These are phyloP conservation scores for Penicillium nucicola DNA, from an alignment of 495 filamentous ascomycete genomes.

Conservation along the genomic window DNA sequence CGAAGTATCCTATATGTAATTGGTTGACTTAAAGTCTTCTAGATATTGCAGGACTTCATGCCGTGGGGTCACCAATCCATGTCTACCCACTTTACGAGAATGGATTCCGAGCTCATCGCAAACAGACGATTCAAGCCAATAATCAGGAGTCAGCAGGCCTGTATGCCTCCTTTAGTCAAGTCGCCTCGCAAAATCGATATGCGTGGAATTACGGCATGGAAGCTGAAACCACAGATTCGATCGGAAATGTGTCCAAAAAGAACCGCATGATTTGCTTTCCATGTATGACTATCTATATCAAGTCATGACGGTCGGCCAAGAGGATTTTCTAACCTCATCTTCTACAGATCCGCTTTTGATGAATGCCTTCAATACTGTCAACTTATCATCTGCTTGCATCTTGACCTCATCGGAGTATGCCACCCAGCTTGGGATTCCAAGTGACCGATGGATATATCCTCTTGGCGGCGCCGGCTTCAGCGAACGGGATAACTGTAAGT, in stretches of 20 bases:
- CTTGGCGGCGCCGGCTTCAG: slow-evolving; percentile 51
- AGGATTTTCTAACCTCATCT: neutral
- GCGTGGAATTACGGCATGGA: slow-evolving; percentile 46
- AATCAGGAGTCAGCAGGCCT: slow-evolving; percentile 44
- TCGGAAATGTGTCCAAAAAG: slow-evolving; percentile 43
- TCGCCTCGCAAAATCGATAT: slow-evolving; percentile 41
- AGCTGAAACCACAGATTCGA: slow-evolving; percentile 30
- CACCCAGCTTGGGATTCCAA: slow-evolving; percentile 44
- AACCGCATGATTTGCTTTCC: slow-evolving; percentile 56
- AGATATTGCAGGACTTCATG: slow-evolving; percentile 41
- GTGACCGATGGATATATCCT: slow-evolving; percentile 53
- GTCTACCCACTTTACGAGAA: slow-evolving; percentile 56
- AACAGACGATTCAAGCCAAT: slow-evolving; percentile 46
- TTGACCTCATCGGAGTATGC: slow-evolving; percentile 49
- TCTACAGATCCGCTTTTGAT: slow-evolving; percentile 54
- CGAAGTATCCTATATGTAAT: neutral
- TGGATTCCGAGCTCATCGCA: slow-evolving; percentile 45
- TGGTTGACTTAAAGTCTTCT: neutral
- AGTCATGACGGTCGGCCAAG: neutral
- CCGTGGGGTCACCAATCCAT: slow-evolving; percentile 50
- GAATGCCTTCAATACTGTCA: slow-evolving; percentile 61
- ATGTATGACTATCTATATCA: slow-evolving; percentile 28
- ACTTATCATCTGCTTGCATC: slow-evolving; percentile 50
- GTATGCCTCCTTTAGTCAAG: slow-evolving; percentile 47
- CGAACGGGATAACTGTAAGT: slow-evolving; percentile 45